Conservation (phyloP, 306 rosid species). For the Cucurbita ficifolia region DNA sequence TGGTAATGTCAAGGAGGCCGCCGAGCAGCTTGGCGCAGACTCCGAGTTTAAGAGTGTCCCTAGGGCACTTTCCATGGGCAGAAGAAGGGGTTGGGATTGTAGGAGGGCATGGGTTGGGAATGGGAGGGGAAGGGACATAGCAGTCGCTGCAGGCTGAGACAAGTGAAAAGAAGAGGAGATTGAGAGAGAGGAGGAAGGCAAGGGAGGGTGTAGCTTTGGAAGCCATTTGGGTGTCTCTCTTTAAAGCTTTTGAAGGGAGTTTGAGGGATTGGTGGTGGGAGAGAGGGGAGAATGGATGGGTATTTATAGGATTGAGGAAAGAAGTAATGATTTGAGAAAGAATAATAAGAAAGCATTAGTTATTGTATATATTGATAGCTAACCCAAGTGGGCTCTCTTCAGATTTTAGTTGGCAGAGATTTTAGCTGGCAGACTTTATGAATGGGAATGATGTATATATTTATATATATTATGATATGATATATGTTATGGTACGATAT, state of each 20-base stretch:
- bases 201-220: not conserved
- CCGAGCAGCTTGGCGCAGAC: slow-evolving; percentile 54
- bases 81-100: not conserved
- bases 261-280: not conserved
- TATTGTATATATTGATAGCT: too few species aligned
- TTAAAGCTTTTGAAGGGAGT: not conserved
- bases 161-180: not conserved
- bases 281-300: not conserved
- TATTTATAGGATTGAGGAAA: not conserved
- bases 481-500: too few species aligned
- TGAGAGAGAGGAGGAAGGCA: not conserved
- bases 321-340: too few species aligned
- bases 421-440: too few species aligned
- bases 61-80: slow-evolving; percentile 25
- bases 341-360: not conserved
- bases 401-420: too few species aligned
- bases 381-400: too few species aligned
- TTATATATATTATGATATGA: too few species aligned
- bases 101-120: not conserved
- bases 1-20: slow-evolving; percentile 20
- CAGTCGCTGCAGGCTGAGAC: not conserved
- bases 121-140: not conserved
- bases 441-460: too few species aligned
- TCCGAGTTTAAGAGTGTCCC: slow-evolving; percentile 44
- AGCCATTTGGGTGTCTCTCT: not conserved